These are phyloP conservation scores for Beauveria varroae DNA, from an alignment of 2,329 filamentous ascomycete genomes.

Conservation along the genomic window DNA sequence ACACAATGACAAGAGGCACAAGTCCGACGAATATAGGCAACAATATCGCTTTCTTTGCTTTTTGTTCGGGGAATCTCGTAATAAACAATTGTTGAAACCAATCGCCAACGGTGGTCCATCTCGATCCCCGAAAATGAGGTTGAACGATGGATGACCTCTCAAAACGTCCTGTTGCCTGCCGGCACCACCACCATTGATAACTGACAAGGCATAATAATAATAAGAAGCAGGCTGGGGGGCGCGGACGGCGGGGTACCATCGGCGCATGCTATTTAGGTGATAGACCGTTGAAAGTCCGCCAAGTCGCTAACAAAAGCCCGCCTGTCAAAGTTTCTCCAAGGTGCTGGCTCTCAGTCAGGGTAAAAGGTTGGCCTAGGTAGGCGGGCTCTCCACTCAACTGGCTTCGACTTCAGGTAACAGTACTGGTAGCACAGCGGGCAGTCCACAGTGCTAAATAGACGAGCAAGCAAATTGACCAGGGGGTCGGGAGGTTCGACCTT, in stretches of 20 bases:
- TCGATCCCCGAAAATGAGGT: too few species aligned
- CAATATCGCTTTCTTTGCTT: too few species aligned
- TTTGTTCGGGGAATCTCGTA: too few species aligned
- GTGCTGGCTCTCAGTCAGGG: background rate
- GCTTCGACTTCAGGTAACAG: background rate
- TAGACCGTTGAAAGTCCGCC: background rate
- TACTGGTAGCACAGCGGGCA: background rate
- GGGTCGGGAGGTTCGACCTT: background rate
- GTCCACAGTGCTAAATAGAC: background rate
- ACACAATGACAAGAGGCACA: background rate
- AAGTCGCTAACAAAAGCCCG: background rate
- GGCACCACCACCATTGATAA: background rate
- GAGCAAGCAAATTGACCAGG: background rate
- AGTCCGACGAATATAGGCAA: background rate
- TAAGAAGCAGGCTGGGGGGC: background rate
- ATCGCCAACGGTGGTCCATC: too few species aligned
- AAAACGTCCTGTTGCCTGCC: background rate
- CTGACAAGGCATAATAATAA: background rate
- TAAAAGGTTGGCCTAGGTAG: background rate
- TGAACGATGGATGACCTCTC: too few species aligned
- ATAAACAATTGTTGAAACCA: too few species aligned
- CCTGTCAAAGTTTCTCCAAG: background rate
- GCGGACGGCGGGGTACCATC: too few species aligned
- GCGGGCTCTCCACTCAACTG: conserved; percentile 5
- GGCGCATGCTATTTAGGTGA: too few species aligned